These are phyloP conservation scores for Nicotiana knightiana DNA, from an alignment of 257 asterid genomes.

Conservation along the genomic window DNA sequence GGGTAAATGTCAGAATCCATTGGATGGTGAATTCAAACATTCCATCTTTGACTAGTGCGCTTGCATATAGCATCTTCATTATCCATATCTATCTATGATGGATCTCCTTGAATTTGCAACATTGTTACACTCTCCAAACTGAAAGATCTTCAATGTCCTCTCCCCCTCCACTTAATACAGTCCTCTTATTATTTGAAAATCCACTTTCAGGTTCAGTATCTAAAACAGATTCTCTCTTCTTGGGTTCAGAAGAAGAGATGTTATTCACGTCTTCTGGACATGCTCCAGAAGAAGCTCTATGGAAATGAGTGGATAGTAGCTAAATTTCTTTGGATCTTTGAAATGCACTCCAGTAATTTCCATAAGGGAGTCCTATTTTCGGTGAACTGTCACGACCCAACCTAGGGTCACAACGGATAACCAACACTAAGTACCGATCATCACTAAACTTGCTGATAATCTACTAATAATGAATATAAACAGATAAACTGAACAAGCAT, in stretches of 20 bases:
- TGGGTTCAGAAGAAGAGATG: slow-evolving; percentile 4
- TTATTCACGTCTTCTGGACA: slow-evolving; percentile 16
- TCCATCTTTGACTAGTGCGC: slow-evolving; percentile 50
- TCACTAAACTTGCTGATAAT: no score
- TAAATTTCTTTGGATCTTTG: no score
- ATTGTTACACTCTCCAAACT: slow-evolving; percentile 21
- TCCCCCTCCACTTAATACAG: slow-evolving; percentile 21
- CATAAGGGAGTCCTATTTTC: no score
- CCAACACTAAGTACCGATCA: no score
- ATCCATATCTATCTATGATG: slow-evolving; percentile 34
- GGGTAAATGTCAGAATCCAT: no score
- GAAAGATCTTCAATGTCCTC: slow-evolving; percentile 19
- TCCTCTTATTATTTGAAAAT: slow-evolving; percentile 28
- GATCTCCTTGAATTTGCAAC: slow-evolving; percentile 28
- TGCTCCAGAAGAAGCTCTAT: slow-evolving; percentile 31
- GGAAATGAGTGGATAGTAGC: no score
- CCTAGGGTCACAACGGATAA: no score
- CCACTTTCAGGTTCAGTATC: slow-evolving; percentile 24
- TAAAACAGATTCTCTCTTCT: slow-evolving; percentile 22
- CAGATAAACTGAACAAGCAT: no score
- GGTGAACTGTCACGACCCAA: no score
- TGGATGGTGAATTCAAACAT: no score
- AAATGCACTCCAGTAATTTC: no score
- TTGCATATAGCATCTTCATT: slow-evolving; percentile 78
- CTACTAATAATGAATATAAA: no score